phyloP scores from a whole-genome alignment of 768 basidiomycete species.

The Pleurotus citrinopileatus region DNA sequence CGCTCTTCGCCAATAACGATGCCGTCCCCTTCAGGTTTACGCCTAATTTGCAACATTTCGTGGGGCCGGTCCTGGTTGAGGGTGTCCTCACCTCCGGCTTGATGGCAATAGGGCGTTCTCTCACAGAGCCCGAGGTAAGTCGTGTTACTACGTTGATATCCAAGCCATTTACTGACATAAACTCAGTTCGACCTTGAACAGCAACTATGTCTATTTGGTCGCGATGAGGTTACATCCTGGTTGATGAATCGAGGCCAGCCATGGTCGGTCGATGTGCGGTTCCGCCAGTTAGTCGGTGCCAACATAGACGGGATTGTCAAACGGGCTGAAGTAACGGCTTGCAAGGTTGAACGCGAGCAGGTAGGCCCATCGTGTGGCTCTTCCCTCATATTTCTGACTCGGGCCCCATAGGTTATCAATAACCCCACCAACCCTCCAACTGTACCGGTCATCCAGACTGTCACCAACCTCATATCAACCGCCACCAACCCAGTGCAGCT shows the following conservation, averaged over 20 bases:
- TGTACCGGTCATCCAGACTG: constrained; percentile 73
- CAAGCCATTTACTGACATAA: constrained; percentile 1
- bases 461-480: constrained; percentile 77
- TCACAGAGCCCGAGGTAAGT: constrained; percentile 88
- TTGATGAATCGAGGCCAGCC: constrained; percentile 55
- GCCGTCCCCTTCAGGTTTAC: constrained; percentile 96
- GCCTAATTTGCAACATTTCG: constrained; percentile 92
- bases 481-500: constrained; percentile 87
- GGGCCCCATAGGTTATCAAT: constrained; percentile 31
- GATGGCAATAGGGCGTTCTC: constrained; percentile 85
- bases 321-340: constrained; percentile 79
- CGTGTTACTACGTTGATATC: constrained; percentile 2
- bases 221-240: constrained; percentile 90
- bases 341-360: constrained; percentile 83
- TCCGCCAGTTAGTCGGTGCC: constrained; percentile 51
- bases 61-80: constrained; percentile 87
- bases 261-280: constrained; percentile 54
- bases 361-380: constrained; percentile 31
- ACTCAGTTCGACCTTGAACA: constrained; percentile 87
- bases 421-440: constrained; percentile 33
- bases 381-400: constrained; percentile 14
- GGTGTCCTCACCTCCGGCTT: constrained; percentile 84
- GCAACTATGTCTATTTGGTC: constrained; percentile 85
- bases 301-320: constrained; percentile 72
- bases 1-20: constrained; percentile 76